Conservation (phyloP, 495 filamentous ascomycete genomes). For the Xylaria intraflava region DNA sequence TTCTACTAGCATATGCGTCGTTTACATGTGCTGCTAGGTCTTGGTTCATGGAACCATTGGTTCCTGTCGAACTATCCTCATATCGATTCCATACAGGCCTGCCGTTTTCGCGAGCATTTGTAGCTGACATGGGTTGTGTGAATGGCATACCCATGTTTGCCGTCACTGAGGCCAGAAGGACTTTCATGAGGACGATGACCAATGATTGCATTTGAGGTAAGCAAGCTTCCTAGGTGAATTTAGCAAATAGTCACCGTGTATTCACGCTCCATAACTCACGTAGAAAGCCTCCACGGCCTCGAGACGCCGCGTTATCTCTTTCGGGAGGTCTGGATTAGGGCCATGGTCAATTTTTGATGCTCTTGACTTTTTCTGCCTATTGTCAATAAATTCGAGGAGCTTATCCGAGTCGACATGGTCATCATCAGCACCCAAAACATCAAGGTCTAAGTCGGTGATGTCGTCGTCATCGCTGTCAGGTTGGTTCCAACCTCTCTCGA, state of each 20-base stretch:
- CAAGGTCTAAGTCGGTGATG: conserved; percentile 42
- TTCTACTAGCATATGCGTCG: conserved; percentile 62
- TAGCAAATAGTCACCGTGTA: conserved; percentile 2
- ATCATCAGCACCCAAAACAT: conserved; percentile 41
- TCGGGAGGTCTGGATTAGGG: conserved; percentile 42
- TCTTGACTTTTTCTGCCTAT: conserved; percentile 23
- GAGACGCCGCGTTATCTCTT: conserved; percentile 56
- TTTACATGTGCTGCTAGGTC: conserved; percentile 45
- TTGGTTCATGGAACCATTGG: conserved; percentile 25
- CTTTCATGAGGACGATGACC: conserved; percentile 88
- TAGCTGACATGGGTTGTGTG: conserved; percentile 26
- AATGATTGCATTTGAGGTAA: conserved; percentile 85
- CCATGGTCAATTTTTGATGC: conserved; percentile 44
- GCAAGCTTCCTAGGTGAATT: conserved; percentile 52
- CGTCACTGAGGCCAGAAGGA: conserved; percentile 74
- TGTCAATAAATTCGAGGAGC: conserved; percentile 27
- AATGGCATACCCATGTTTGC: conserved; percentile 41
- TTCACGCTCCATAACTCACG: conserved; percentile 46
- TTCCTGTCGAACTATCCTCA: conserved; percentile 25
- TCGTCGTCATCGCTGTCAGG: conserved; percentile 38
- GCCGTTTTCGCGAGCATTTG: conserved; percentile 30
- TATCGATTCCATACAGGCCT: conserved; percentile 23
- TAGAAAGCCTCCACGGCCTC: conserved; percentile 77
- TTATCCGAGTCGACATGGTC: conserved; percentile 32
- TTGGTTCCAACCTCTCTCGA: conserved; percentile 78